These are phyloP conservation scores for Euphorbia lathyris DNA, from an alignment of 345 rosid genomes.

Conservation along the genomic window DNA sequence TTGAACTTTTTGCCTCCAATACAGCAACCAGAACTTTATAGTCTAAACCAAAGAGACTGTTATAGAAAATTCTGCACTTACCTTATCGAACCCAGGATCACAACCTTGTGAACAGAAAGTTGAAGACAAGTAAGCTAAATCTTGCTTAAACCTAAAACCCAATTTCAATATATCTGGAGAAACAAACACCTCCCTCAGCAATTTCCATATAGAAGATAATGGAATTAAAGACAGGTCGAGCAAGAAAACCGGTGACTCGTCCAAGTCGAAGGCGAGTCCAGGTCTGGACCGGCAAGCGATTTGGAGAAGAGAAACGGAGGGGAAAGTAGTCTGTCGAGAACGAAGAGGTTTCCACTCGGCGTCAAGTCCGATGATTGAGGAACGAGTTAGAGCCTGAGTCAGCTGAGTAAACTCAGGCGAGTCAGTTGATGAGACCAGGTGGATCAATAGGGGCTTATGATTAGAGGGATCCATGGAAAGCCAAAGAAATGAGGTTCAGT, in stretches of 20 bases:
- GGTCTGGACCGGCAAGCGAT: constrained; percentile 57
- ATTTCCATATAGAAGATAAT: constrained; percentile 55
- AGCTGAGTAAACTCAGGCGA: constrained; percentile 71
- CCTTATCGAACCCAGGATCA: constrained; percentile 64
- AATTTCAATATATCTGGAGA: constrained; percentile 77
- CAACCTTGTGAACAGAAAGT: constrained; percentile 67
- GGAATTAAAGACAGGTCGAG: constrained; percentile 60
- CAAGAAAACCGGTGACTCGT: constrained; percentile 55
- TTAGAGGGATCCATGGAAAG: constrained; percentile 25
- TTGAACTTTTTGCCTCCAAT: too few species aligned
- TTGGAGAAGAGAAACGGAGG: constrained; percentile 74
- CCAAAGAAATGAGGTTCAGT: neutral
- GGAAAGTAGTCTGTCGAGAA: constrained; percentile 42
- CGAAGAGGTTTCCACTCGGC: constrained; percentile 85
- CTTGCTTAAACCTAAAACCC: constrained; percentile 86
- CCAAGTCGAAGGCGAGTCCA: constrained; percentile 27
- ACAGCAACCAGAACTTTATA: too few species aligned
- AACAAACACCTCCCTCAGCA: constrained; percentile 50
- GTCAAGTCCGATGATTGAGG: constrained; percentile 67
- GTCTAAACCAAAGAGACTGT: neutral
- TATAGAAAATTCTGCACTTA: constrained; percentile 19
- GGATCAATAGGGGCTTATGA: constrained; percentile 26
- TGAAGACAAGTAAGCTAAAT: constrained; percentile 71
- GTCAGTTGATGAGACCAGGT: constrained; percentile 51
- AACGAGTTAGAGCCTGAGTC: constrained; percentile 47